A percentile compares a stretch with the other conserved stretches of the same genome.
Conservation (phyloP, 306 rosid genomes). For the Inga laurina region DNA sequence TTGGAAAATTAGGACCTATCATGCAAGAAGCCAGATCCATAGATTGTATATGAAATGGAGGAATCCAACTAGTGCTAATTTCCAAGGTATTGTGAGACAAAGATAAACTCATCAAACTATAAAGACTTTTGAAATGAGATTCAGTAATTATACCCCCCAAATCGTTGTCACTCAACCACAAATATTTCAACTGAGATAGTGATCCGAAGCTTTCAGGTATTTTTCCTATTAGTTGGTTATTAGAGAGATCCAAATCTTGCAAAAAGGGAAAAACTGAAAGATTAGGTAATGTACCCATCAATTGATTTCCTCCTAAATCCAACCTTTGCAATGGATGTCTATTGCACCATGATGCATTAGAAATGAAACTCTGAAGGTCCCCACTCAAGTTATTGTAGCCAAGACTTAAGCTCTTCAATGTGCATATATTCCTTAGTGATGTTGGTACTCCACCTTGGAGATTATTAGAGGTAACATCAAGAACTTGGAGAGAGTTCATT, state of each 20-base stretch:
- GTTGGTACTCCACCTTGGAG: background rate
- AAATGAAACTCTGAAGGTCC: background rate
- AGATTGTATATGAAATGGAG: background rate
- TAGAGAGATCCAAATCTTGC: background rate
- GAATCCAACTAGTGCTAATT: background rate
- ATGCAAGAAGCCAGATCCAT: constrained; percentile 14
- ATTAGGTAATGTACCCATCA: background rate
- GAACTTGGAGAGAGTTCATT: background rate
- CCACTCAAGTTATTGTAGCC: background rate
- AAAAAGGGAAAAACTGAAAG: background rate
- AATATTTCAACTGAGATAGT: background rate
- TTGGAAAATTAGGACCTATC: constrained; percentile 26
- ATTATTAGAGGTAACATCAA: fast-evolving
- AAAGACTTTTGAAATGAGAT: background rate
- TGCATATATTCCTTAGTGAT: constrained; percentile 15
- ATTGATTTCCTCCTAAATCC: background rate
- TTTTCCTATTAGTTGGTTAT: background rate
- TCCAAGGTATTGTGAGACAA: background rate
- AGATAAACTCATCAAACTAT: fast-evolving
- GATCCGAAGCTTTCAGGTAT: constrained; percentile 15
- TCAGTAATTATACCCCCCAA: constrained; percentile 14
- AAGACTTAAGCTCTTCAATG: background rate
- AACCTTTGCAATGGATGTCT: background rate
- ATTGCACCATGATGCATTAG: background rate
- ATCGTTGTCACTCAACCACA: background rate